These are phyloP conservation scores for Phytophthora constricta DNA, from an alignment of 352 stramenopile species.

Conservation along the genomic window DNA sequence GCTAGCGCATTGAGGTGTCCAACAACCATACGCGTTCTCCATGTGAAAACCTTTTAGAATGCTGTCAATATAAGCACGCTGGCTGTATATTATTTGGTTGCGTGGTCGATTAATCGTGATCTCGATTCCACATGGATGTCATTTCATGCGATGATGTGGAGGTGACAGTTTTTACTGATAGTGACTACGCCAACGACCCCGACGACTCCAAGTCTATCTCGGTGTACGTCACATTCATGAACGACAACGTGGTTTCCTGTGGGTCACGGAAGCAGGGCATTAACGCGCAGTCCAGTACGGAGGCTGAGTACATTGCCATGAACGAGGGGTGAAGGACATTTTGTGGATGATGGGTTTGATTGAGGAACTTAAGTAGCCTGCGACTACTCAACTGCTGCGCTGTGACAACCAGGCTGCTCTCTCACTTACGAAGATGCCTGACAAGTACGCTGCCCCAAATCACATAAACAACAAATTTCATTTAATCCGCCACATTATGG, in stretches of 20 bases:
- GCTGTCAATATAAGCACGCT: no score
- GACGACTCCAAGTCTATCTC: slow-evolving; percentile 29
- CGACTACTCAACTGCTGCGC: background rate
- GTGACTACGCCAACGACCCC: slow-evolving; percentile 34
- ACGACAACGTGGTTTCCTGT: slow-evolving; percentile 34
- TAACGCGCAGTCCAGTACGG: no score
- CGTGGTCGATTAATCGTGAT: no score
- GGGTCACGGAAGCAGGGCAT: no score
- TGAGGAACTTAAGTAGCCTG: slow-evolving; percentile 1
- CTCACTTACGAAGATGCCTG: slow-evolving; percentile 5
- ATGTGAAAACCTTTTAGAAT: no score
- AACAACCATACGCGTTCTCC: no score
- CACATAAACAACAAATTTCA: slow-evolving; percentile 40
- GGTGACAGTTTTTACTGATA: slow-evolving; percentile 18
- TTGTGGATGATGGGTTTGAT: slow-evolving; percentile 22
- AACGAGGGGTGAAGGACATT: slow-evolving; percentile 27
- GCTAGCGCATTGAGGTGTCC: no score
- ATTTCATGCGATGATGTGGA: background rate
- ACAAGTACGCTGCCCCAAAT: slow-evolving; percentile 11
- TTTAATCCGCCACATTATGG: slow-evolving; percentile 9
- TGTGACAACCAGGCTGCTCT: slow-evolving; percentile 11
- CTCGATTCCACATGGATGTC: slow-evolving; percentile 18
- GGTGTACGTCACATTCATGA: slow-evolving; percentile 29
- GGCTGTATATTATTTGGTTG: no score
- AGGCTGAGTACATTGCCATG: no score